Evolutionary conservation across 1,284 basidiomycete genomes (phyloP).

Genomic region (Clitocybe nebularis): DNA sequence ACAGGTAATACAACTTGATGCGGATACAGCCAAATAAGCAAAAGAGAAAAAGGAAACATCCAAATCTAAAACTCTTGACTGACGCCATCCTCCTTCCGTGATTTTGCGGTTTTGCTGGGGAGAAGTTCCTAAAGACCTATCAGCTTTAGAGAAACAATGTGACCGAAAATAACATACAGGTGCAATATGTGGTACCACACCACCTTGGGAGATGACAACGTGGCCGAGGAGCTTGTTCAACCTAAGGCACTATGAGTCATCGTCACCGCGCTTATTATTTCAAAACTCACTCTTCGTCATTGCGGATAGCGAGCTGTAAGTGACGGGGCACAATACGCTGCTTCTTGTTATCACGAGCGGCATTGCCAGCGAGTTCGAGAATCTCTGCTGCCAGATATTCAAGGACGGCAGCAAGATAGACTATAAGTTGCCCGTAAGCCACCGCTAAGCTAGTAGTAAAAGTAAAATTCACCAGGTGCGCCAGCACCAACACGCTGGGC

Average conservation of each 20-base stretch:
- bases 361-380: slow-evolving; percentile 84
- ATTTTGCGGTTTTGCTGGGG: slow-evolving; percentile 42
- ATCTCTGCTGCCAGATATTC: slow-evolving; percentile 87
- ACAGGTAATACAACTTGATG: slow-evolving; percentile 20
- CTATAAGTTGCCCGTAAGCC: slow-evolving; percentile 30
- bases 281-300: slow-evolving; percentile 74
- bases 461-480: slow-evolving; percentile 59
- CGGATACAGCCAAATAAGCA: slow-evolving; percentile 13
- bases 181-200: slow-evolving; percentile 76
- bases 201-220: slow-evolving; percentile 89
- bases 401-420: slow-evolving; percentile 74
- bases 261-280: too few relatives aligned
- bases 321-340: slow-evolving; percentile 92
- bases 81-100: slow-evolving; percentile 28
- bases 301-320: slow-evolving; percentile 86
- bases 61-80: slow-evolving; percentile 30
- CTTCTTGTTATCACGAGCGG: slow-evolving; percentile 78
- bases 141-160: slow-evolving; percentile 17
- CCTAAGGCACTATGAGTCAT: slow-evolving; percentile 28
- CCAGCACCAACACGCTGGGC: slow-evolving; percentile 76
- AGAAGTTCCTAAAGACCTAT: slow-evolving; percentile 33
- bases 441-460: background rate
- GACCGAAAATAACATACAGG: slow-evolving; percentile 26
- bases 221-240: slow-evolving; percentile 76
- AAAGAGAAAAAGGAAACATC: slow-evolving; percentile 13